phyloP scores from a whole-genome alignment of 2,329 filamentous ascomycete genomes.

The Aspergillus pseudoterreus region DNA sequence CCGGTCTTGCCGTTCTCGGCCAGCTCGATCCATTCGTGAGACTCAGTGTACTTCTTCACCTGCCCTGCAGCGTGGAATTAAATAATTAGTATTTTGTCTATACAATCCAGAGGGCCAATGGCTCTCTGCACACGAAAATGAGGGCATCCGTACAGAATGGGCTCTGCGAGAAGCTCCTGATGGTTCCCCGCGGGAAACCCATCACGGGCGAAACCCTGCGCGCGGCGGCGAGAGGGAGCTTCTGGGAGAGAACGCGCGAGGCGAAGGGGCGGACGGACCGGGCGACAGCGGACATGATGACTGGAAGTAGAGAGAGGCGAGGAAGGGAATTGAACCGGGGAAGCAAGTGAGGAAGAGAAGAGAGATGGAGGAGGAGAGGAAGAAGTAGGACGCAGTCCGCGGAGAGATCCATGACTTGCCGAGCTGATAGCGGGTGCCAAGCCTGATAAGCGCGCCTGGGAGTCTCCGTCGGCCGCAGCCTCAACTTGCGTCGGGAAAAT shows the following conservation, averaged over 20 bases:
- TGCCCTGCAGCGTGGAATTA: constrained; percentile 30
- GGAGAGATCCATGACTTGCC: constrained; percentile 13
- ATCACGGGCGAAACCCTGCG: constrained; percentile 30
- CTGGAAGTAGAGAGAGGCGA: constrained; percentile 5
- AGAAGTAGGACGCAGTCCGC: constrained; percentile 17
- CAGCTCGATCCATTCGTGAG: constrained; percentile 97
- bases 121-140: constrained; percentile 1
- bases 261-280: constrained; percentile 34
- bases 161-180: constrained; percentile 41
- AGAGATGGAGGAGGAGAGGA: constrained; percentile 18
- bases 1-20: constrained; percentile 77
- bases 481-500: constrained; percentile 15
- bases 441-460: constrained; percentile 22
- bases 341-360: constrained; percentile 9
- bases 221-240: constrained; percentile 29
- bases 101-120: constrained; percentile 4
- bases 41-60: constrained; percentile 83
- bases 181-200: constrained; percentile 41
- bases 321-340: neutral
- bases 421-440: constrained; percentile 27
- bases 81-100: constrained; percentile 19
- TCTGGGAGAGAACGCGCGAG: constrained; percentile 35
- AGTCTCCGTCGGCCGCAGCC: constrained; percentile 3
- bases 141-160: constrained; percentile 32
- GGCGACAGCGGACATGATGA: constrained; percentile 37